Conservation (phyloP, 768 basidiomycete genomes). For the Tylopilus felleus region DNA sequence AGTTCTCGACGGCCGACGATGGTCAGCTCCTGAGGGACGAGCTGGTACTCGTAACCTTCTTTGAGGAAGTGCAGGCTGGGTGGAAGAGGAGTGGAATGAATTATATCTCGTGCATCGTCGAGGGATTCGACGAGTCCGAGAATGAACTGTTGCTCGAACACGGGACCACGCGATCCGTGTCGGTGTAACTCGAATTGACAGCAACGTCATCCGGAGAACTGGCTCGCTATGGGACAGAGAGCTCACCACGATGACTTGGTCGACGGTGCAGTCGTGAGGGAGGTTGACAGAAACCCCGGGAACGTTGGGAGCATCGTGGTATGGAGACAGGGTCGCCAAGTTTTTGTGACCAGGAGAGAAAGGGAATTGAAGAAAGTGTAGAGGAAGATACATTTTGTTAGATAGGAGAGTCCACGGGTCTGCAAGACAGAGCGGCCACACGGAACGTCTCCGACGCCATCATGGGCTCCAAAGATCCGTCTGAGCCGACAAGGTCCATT, state of each 20-base stretch:
- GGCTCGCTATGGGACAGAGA: not conserved
- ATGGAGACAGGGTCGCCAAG: constrained; percentile 38
- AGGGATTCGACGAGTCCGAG: constrained; percentile 34
- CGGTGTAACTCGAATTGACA: constrained; percentile 34
- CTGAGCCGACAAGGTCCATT: not conserved
- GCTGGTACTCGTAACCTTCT: constrained; percentile 33
- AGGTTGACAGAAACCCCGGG: constrained; percentile 29
- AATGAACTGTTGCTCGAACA: constrained; percentile 31
- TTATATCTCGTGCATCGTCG: constrained; percentile 19
- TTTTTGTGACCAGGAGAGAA: constrained; percentile 4
- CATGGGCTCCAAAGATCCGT: too few species aligned
- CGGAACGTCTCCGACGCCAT: too few species aligned
- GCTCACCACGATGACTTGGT: constrained; percentile 38
- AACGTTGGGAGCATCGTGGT: constrained; percentile 30
- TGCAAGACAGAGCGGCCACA: too few species aligned
- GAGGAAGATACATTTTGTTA: too few species aligned
- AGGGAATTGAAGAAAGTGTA: constrained; percentile 8
- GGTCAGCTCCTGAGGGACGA: constrained; percentile 37
- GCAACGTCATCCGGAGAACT: not conserved
- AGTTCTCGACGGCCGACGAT: constrained; percentile 36
- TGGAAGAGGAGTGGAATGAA: constrained; percentile 31
- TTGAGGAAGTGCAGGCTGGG: constrained; percentile 35
- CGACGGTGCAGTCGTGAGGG: constrained; percentile 37
- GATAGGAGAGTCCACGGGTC: too few species aligned
- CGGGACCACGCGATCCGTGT: constrained; percentile 41